Conservation (phyloP, 2,329 filamentous ascomycete species). For the Botrytis fabae region DNA sequence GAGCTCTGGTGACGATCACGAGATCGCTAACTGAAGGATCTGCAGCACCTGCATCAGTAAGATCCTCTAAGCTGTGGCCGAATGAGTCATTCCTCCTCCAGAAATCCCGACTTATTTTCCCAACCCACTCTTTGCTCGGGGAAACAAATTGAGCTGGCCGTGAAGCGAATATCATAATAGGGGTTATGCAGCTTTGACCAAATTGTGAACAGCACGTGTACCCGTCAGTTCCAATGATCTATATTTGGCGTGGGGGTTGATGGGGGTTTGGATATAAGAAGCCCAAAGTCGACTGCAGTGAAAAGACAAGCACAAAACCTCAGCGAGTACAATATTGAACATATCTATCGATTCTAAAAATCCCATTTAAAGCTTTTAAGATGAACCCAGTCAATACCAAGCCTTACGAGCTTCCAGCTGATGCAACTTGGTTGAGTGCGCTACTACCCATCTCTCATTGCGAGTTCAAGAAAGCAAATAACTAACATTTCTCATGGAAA, state of each 20-base stretch:
- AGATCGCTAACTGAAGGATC: neutral
- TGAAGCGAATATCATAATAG: slow-evolving; percentile 7
- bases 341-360: neutral
- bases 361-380: neutral
- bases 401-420: neutral
- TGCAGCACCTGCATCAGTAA: neutral
- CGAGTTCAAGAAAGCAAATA: neutral
- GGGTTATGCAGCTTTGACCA: neutral
- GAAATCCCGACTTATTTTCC: neutral
- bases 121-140: slow-evolving; percentile 1
- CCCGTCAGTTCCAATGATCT: neutral
- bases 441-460: neutral
- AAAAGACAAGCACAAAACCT: neutral
- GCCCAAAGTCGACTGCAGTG: neutral
- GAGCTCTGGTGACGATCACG: neutral
- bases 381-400: slow-evolving; percentile 15
- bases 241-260: neutral
- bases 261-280: neutral
- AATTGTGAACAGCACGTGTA: neutral
- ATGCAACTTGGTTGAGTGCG: slow-evolving; percentile 9
- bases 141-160: neutral
- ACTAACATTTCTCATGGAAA: slow-evolving; percentile 29
- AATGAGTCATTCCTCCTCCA: neutral
- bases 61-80: neutral
- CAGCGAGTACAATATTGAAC: neutral